These are phyloP conservation scores for Fusarium odoratissimum DNA, from an alignment of 2,329 filamentous ascomycete genomes.

Conservation along the genomic window DNA sequence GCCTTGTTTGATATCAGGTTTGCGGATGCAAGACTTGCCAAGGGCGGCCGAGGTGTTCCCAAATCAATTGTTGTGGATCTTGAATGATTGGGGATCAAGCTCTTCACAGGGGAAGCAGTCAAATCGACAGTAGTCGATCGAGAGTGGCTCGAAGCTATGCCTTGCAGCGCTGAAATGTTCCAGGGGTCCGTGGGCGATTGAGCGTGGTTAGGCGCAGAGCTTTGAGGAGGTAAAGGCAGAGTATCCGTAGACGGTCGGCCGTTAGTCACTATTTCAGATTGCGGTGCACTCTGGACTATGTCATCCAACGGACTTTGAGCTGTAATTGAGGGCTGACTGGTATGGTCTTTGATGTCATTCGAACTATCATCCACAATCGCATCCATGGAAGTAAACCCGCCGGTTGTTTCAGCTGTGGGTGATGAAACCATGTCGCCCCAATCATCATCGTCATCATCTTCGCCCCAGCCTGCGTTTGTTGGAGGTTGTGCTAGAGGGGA, in stretches of 20 bases:
- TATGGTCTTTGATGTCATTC: background rate
- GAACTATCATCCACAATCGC: conserved; percentile 11
- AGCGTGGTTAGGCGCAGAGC: conserved; percentile 1
- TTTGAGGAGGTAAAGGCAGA: conserved; percentile 1
- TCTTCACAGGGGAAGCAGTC: conserved; percentile 13
- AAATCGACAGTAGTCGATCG: conserved; percentile 35
- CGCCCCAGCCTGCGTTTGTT: conserved; percentile 25
- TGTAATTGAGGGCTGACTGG: conserved; percentile 17
- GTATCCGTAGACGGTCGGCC: conserved; percentile 25
- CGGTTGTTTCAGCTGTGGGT: conserved; percentile 38
- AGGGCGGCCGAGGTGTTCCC: conserved; percentile 17
- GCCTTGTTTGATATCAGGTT: conserved; percentile 20
- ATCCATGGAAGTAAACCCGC: conserved; percentile 34
- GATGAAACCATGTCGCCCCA: conserved; percentile 70
- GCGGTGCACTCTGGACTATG: background rate
- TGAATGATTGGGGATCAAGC: conserved; percentile 18
- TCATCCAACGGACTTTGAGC: conserved; percentile 19
- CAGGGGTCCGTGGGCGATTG: background rate
- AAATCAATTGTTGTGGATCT: conserved; percentile 34
- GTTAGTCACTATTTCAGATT: background rate
- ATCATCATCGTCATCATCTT: conserved; percentile 63
- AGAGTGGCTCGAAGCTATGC: conserved; percentile 20
- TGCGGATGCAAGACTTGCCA: conserved; percentile 20
- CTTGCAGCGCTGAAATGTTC: conserved; percentile 3
- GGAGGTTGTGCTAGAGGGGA: conserved; percentile 41